Evolutionary conservation across 306 rosid species (phyloP), one percentile per base, ranked within the genome.

Genomic region (Cyamopsis tetragonoloba): DNA sequence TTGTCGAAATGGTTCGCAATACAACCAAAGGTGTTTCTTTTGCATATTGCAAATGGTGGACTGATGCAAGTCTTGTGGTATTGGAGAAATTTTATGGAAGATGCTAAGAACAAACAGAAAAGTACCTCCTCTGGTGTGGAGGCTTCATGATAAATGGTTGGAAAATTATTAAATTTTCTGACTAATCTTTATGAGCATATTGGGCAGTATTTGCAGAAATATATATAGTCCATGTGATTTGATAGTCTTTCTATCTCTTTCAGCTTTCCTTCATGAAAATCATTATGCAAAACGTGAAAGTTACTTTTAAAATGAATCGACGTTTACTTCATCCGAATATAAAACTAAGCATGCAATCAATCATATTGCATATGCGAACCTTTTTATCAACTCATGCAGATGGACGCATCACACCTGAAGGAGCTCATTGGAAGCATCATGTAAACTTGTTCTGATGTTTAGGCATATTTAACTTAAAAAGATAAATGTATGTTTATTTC

Each of bases 41-140:
- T 72, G 85, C 80, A 81, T 69, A 77, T 73, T 7, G 80, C 68
- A 19, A 81, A 69, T 50, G 85, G 82, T 46, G 85, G 85, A 27
- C 37, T 81, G 63, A 73, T 81, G 80, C 82, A 81, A 64, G 46
- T 75, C 34, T 67, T 81, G 26, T 81, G 82, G 85, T 46, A 32
- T 68, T 77, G 57, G 82, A 77, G 73, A 73, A 77, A 56, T 32
- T 63, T 61, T 28, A 57, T 61, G 38, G 73, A 77, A 68, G 77
- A 62, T 43, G 67, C 71, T 15, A 24, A 77, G 28, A 62, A 41
- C 37, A 17, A 9, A 48, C 62, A 56, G 18, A 79, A 77, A 51
- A 62, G 22, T 6, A 47, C 34, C 17, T 1, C 57, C 49, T 73
- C 79, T 1, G 10, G 23, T 26, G 62, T 57, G 50, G 80, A 42